Base-by-base conservation (phyloP, 441 rosid genomes). In the Mallotus japonicus region DNA sequence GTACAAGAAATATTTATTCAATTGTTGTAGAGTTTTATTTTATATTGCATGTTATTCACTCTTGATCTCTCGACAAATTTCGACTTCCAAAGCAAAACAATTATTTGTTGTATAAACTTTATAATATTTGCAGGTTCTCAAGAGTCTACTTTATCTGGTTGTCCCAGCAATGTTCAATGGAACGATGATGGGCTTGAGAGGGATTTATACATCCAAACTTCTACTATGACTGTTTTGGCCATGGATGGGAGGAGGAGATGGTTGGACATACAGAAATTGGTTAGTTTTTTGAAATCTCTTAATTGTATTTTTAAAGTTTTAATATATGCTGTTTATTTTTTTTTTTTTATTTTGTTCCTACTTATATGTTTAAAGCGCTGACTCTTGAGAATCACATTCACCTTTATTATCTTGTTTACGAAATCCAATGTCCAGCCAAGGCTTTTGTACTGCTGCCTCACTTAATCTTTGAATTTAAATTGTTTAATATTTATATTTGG, bases 181-280 rank as follows among this genome's bases (percentile, higher is more conserved):
- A 90, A 84, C 67, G 87, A 88, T 82, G 92, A 90, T 81, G 90
- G 90, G 69, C 93, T 95, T 73, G 99, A 95, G 80, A 90, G 83
- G 90, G 99, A 95, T 85, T 79, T 95, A 42, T 89, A 89, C 78
- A 93, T 95, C 70, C 85, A 88, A 80, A 84, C 93, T 73, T 84
- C 85, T 62, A 91, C 95, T 19, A 87, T 95, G 77, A 95, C 98
- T 47, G 87, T 93, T 82, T 90, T 95, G 89, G 99, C 99, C 72
- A 95, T 95, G 99, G 99, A 95, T 78, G 99, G 99, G 73, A 93
- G 92, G 85, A 86, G 97, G 81, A 89, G 99, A 71, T 95, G 99
- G 99, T 79, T 95, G 83, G 99, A 95, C 86, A 87, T 93, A 80
- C 81, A 85, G 53, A 82, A 87, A 80, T 82, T 90, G 96, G 99